Evolutionary conservation across 805 yeast genomes (phyloP).

Genomic region (Kodamaea kaohsiungensis): DNA sequence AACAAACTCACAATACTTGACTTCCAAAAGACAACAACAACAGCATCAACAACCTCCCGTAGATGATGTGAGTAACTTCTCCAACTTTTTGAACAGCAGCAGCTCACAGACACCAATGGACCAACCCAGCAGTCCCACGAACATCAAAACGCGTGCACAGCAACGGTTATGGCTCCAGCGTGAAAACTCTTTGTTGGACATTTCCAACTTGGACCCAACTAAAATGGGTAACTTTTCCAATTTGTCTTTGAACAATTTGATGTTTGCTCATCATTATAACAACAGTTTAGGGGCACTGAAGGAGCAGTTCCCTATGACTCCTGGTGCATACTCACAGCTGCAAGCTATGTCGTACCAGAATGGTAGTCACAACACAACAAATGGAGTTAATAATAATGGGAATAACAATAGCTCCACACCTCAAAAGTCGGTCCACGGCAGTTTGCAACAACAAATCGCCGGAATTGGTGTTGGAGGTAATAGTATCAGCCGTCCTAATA

Average conservation of each 20-base stretch:
- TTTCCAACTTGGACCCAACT: conserved; percentile 35
- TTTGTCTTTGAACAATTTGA: conserved; percentile 38
- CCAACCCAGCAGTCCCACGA: conserved; percentile 10
- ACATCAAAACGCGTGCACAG: conserved; percentile 69
- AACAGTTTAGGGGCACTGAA: conserved; percentile 12
- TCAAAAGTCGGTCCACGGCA: background rate
- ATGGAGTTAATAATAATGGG: background rate
- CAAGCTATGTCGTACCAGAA: conserved; percentile 4
- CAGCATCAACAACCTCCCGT: conserved; percentile 5
- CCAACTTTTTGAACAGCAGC: conserved; percentile 27
- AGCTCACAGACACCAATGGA: conserved; percentile 10
- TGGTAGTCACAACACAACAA: background rate
- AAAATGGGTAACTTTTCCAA: conserved; percentile 38
- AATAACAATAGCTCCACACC: background rate
- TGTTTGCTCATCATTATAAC: conserved; percentile 36
- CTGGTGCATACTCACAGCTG: conserved; percentile 9
- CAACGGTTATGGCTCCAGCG: conserved; percentile 83
- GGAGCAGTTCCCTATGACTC: conserved; percentile 11
- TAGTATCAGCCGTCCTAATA: background rate
- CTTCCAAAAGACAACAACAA: conserved; percentile 21
- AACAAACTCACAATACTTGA: conserved; percentile 36
- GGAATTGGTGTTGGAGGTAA: background rate
- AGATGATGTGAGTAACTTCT: conserved; percentile 29
- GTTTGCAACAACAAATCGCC: conserved; percentile 6
- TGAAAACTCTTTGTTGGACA: conserved; percentile 68